Evolutionary conservation across 148 eudicot species (phyloP).

Genomic region (Cornus kousa): DNA sequence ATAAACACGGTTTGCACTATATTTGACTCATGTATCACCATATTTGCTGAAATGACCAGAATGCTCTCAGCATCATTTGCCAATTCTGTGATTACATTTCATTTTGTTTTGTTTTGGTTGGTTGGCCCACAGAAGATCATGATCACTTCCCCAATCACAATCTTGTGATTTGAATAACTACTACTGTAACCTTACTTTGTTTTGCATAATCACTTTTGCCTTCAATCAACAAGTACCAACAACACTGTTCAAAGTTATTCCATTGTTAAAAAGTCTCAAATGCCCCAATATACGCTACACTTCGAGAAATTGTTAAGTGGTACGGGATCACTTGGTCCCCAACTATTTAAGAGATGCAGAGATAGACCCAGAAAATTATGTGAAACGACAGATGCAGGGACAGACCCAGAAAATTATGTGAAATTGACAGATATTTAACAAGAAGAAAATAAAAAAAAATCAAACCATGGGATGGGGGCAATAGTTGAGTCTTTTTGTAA

Average conservation of each 20-base stretch:
- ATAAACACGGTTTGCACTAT: not conserved
- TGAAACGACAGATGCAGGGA: too few relatives aligned
- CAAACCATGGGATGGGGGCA: too few relatives aligned
- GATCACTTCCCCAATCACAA: not conserved
- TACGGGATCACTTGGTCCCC: too few relatives aligned
- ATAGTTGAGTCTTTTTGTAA: too few relatives aligned
- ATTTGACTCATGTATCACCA: not conserved
- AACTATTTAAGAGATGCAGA: too few relatives aligned
- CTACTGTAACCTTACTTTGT: constrained; percentile 10
- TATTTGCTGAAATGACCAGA: not conserved
- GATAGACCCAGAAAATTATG: too few relatives aligned
- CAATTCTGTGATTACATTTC: not conserved
- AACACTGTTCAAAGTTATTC: constrained; percentile 7
- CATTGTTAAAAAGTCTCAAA: not conserved
- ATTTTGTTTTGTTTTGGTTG: not conserved
- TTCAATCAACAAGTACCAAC: constrained; percentile 4
- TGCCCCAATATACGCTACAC: not conserved
- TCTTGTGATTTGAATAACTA: not conserved
- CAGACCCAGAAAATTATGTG: too few relatives aligned
- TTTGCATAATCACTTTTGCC: constrained; percentile 4
- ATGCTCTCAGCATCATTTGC: not conserved
- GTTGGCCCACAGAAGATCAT: not conserved
- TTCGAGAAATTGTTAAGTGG: too few relatives aligned
- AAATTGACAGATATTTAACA: too few relatives aligned
- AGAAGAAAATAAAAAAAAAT: too few relatives aligned